Percentiles rank a stretch among this genome's conserved stretches.
These are phyloP conservation scores for Ganoderma meredithae DNA, from an alignment of 1,284 basidiomycete species.

Conservation along the genomic window DNA sequence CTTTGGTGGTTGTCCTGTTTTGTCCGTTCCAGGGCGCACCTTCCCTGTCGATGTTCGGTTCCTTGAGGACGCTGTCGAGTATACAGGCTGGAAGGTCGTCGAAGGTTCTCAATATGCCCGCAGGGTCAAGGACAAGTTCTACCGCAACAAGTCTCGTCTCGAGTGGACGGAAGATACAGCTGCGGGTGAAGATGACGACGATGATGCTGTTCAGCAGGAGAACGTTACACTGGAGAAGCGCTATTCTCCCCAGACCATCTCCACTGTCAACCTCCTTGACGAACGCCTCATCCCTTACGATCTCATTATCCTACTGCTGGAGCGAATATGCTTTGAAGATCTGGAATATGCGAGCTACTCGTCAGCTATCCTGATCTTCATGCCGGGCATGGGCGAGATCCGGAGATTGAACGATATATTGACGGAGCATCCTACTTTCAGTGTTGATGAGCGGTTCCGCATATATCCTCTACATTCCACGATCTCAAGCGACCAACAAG, in stretches of 20 bases:
- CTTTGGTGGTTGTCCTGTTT: slow-evolving; percentile 90
- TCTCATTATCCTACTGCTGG: slow-evolving; percentile 86
- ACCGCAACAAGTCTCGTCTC: slow-evolving; percentile 63
- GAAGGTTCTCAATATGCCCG: slow-evolving; percentile 88
- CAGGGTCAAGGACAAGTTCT: slow-evolving; percentile 76
- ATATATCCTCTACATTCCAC: slow-evolving; percentile 95
- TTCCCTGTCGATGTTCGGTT: slow-evolving; percentile 93
- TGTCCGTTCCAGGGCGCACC: slow-evolving; percentile 95
- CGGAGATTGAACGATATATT: slow-evolving; percentile 88
- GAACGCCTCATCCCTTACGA: slow-evolving; percentile 93
- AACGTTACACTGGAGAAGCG: slow-evolving; percentile 72
- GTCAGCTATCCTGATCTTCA: slow-evolving; percentile 88
- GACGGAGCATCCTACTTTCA: slow-evolving; percentile 79
- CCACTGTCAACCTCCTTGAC: slow-evolving; percentile 89
- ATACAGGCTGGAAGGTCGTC: slow-evolving; percentile 85
- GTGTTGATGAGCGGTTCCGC: slow-evolving; percentile 70
- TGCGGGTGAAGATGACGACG: slow-evolving; percentile 74
- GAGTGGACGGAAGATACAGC: slow-evolving; percentile 82
- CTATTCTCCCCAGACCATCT: slow-evolving; percentile 77
- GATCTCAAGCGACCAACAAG: slow-evolving; percentile 90
- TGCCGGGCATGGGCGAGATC: slow-evolving; percentile 95
- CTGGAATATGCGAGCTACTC: slow-evolving; percentile 67
- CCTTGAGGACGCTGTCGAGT: slow-evolving; percentile 93
- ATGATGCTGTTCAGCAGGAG: slow-evolving; percentile 58
- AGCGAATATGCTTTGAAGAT: slow-evolving; percentile 86